A percentile compares a stretch with the other conserved stretches of the same genome.
Conservation (phyloP, 805 yeast species). For the Metschnikowia similis region DNA sequence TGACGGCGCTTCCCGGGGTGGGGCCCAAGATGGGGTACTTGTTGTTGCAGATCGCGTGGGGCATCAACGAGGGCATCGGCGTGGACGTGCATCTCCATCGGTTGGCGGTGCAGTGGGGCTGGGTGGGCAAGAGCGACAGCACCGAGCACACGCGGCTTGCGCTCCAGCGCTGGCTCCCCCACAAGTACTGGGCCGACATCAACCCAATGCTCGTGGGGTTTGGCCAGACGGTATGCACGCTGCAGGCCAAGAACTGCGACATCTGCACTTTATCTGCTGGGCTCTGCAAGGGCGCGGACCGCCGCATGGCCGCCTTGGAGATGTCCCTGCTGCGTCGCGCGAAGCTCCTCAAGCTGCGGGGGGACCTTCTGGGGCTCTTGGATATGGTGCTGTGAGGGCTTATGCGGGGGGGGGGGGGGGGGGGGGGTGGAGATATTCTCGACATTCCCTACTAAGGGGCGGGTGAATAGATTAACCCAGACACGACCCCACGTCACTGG, state of each 20-base stretch:
- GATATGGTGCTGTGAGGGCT: not conserved
- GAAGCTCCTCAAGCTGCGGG: constrained; percentile 31
- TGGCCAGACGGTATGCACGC: constrained; percentile 84
- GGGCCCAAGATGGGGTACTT: constrained; percentile 95
- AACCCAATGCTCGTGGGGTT: constrained; percentile 88
- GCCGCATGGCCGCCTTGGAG: constrained; percentile 30
- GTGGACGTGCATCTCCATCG: constrained; percentile 91
- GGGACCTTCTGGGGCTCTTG: constrained; percentile 24
- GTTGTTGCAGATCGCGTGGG: constrained; percentile 80
- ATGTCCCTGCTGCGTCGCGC: constrained; percentile 24
- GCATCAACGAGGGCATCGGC: constrained; percentile 75
- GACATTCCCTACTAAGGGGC: too few species aligned
- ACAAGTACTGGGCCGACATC: constrained; percentile 72
- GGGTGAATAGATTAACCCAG: too few species aligned
- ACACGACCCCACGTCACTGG: too few species aligned
- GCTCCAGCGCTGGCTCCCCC: constrained; percentile 72
- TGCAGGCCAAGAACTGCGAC: constrained; percentile 68
- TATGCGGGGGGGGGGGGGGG: too few species aligned
- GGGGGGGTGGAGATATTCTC: too few species aligned
- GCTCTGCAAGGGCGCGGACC: constrained; percentile 57
- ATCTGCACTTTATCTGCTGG: constrained; percentile 55
- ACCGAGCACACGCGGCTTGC: constrained; percentile 74
- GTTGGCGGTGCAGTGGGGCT: constrained; percentile 71
- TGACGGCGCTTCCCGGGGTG: constrained; percentile 77
- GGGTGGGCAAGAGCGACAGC: constrained; percentile 57